Base-by-base conservation (phyloP, 2,329 filamentous ascomycete species). In the Pseudocercospora cruenta region DNA sequence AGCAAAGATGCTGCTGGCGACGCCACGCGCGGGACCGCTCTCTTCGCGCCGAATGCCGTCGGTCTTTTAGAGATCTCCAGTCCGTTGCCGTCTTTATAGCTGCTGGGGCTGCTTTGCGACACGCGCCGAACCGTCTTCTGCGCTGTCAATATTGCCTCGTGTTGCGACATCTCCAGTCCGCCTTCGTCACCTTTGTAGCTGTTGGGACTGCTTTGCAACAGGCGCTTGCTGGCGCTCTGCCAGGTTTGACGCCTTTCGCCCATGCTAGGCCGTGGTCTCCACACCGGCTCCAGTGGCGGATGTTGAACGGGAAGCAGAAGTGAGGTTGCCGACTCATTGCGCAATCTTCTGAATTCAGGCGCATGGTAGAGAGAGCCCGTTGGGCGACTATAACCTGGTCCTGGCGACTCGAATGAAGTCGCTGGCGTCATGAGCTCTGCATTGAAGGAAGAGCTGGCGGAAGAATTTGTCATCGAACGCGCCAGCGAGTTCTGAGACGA, bases 401-500 rank as follows among this genome's bases (percentile, higher is more conserved):
- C 49, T 39, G 69, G 33, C 0, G 45, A 39, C 19, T 62, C 65
- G n/a, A 64, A 58, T 10, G 67, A 66, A 22, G 67, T 63, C 8
- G 55, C 63, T n/a, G 67, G 67, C 8, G 67, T 69, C 14, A 58
- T 62, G n/a, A 28, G 19, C 4, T 58, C 54, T 24, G 63, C 28
- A 19, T 67, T 61, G 39, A 66, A 55, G 16, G 66, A 68, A 51
- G 60, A 62, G 54, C 12, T 49, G 19, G 61, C 54, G 26, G 64
- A 59, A 8, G 26, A 55, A 22, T 59, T 58, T 33, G 65, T 64
- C 43, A 47, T 22, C 26, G 60, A 63, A 21, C 63, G 45, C 12
- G 63, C 63, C 24, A 67, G 55, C 14, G 69, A 68, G 26, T 61
- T 49, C 49, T 65, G 66, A 4, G 68, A 69, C 8, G 68, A 69